These are phyloP conservation scores for Phytophthora tubulina DNA, from an alignment of 352 stramenopile species.

Conservation along the genomic window DNA sequence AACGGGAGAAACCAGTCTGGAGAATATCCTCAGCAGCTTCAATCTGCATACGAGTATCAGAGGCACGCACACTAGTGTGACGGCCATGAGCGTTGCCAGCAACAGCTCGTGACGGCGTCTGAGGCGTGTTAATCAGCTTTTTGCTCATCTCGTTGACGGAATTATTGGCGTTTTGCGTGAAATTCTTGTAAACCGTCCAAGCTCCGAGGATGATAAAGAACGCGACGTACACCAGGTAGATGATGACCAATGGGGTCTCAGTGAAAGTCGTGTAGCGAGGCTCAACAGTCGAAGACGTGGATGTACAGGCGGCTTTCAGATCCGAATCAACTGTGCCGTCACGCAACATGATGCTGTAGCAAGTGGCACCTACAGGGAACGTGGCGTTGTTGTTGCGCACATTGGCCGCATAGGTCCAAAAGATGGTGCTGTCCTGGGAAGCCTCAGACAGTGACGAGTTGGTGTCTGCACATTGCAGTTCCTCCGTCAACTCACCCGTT, in stretches of 20 bases:
- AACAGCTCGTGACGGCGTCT: constrained; percentile 32
- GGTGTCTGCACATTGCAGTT: constrained; percentile 43
- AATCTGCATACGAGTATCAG: constrained; percentile 22
- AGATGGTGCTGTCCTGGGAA: constrained; percentile 47
- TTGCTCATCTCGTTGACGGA: constrained; percentile 48
- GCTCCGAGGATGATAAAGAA: constrained; percentile 45
- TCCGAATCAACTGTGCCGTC: constrained; percentile 36
- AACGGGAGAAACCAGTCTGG: constrained; percentile 41
- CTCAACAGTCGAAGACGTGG: constrained; percentile 9
- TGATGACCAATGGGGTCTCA: constrained; percentile 35
- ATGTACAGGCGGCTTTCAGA: constrained; percentile 28
- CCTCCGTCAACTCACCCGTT: constrained; percentile 37
- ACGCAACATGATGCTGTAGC: constrained; percentile 43
- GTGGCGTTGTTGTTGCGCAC: constrained; percentile 61
- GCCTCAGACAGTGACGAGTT: constrained; percentile 43
- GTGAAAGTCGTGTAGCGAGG: constrained; percentile 39
- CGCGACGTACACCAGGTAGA: constrained; percentile 44
- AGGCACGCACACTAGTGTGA: constrained; percentile 19
- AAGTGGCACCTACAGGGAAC: constrained; percentile 54
- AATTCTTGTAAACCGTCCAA: constrained; percentile 33
- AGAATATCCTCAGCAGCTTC: constrained; percentile 9
- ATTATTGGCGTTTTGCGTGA: constrained; percentile 31
- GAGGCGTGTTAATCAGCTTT: constrained; percentile 24
- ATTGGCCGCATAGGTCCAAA: constrained; percentile 54
- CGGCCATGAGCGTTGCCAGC: constrained; percentile 10